Conservation (phyloP, 2,329 filamentous ascomycete genomes). For the Penicillium sp. region DNA sequence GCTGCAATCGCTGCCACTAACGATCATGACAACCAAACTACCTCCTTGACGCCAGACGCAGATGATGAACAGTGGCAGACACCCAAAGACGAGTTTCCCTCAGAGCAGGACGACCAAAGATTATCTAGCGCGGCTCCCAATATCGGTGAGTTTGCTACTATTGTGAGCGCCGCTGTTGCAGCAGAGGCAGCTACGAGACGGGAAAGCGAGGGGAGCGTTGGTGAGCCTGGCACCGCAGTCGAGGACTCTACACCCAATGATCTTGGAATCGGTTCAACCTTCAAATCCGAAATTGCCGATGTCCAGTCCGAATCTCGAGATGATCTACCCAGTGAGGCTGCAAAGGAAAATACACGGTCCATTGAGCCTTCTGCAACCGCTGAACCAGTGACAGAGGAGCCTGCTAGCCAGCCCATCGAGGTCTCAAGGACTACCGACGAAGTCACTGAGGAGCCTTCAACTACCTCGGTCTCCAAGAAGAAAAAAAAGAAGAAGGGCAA, state of each 20-base stretch:
- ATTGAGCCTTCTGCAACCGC: conserved; percentile 2
- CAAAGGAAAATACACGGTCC: too few relatives aligned
- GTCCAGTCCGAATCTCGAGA: too few relatives aligned
- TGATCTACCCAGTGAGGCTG: too few relatives aligned
- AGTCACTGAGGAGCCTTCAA: conserved; percentile 10
- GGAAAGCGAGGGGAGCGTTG: background rate
- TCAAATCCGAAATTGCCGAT: background rate
- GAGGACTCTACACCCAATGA: conserved; percentile 5
- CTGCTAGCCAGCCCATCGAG: background rate
- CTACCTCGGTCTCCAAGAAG: conserved; percentile 21
- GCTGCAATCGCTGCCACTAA: conserved; percentile 20
- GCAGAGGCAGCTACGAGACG: conserved; percentile 7
- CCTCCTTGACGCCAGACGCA: background rate
- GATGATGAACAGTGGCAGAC: background rate
- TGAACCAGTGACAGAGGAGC: conserved; percentile 12
- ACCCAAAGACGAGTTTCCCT: background rate
- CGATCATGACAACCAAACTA: conserved; percentile 3
- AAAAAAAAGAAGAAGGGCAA: conserved; percentile 35
- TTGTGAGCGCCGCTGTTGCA: conserved; percentile 18
- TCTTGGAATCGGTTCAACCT: background rate
- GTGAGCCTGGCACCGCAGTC: conserved; percentile 13
- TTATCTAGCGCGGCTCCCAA: background rate
- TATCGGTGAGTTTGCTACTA: conserved; percentile 9
- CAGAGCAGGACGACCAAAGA: background rate
- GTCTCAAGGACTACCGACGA: too few relatives aligned